Evolutionary conservation across 179 eudicot species (phyloP).

Genomic region (Corrigiola litoralis): DNA sequence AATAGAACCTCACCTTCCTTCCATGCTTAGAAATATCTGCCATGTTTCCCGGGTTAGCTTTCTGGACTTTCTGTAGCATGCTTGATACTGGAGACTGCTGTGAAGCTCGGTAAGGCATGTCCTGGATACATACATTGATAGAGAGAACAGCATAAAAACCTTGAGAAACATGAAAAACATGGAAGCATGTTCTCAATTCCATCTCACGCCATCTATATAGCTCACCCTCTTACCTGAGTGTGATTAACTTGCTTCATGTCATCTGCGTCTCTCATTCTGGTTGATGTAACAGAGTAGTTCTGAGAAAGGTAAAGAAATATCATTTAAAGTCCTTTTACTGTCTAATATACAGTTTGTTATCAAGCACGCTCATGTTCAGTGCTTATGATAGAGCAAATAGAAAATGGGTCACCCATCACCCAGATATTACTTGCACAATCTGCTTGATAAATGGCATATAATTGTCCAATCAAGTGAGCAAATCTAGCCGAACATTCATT

Average conservation of each 20-base stretch:
- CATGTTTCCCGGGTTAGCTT: conserved; percentile 50
- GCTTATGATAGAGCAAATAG: neutral
- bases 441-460: neutral
- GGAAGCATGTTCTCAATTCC: neutral
- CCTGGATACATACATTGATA: conserved; percentile 30
- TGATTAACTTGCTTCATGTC: conserved; percentile 36
- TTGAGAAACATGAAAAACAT: neutral
- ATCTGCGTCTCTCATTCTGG: conserved; percentile 42
- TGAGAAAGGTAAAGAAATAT: conserved; percentile 17
- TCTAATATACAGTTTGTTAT: neutral
- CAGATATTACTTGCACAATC: neutral
- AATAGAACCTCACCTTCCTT: conserved; percentile 56
- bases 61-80: conserved; percentile 66
- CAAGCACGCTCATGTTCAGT: conserved; percentile 1
- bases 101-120: conserved; percentile 43
- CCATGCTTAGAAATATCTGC: conserved; percentile 72
- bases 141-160: neutral
- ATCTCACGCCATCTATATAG: conserved; percentile 29
- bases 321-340: neutral
- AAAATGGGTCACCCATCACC: neutral
- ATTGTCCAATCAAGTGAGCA: neutral
- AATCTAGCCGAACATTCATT: neutral
- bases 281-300: conserved; percentile 53
- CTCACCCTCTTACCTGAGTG: conserved; percentile 30
- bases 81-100: conserved; percentile 62